Conservation (phyloP, 257 asterid species). For the Vinca minor region DNA sequence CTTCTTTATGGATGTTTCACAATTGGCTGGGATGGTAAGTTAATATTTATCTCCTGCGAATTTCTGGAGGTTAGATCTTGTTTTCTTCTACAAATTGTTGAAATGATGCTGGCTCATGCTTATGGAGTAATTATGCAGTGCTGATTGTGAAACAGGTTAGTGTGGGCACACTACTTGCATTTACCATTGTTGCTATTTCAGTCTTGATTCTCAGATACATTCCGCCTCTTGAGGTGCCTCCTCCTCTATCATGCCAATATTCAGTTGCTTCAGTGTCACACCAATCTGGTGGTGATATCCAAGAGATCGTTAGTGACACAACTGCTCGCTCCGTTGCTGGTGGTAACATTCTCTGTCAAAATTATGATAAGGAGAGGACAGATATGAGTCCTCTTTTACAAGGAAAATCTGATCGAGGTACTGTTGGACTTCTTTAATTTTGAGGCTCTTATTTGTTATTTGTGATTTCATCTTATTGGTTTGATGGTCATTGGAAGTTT, state of each 20-base stretch:
- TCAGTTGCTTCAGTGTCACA: conserved; percentile 12
- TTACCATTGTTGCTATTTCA: conserved; percentile 30
- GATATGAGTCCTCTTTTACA: conserved; percentile 21
- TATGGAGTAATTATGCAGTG: not conserved
- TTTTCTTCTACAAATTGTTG: conserved; percentile 2
- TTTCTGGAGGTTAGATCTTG: not conserved
- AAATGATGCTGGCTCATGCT: not conserved
- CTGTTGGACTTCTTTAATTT: not conserved
- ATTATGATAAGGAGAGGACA: conserved; percentile 4
- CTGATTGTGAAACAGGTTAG: conserved; percentile 28
- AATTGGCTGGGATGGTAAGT: conserved; percentile 35
- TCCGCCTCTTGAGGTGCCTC: conserved; percentile 25
- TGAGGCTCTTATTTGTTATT: not conserved
- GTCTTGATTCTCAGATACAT: conserved; percentile 31
- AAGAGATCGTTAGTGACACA: conserved; percentile 11
- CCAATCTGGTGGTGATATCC: not conserved
- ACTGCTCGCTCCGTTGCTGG: not conserved
- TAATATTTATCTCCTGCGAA: not conserved
- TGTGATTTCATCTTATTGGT: not conserved
- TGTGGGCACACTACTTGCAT: conserved; percentile 37
- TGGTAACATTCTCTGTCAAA: conserved; percentile 8
- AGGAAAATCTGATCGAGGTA: conserved; percentile 21
- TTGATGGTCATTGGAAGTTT: not conserved
- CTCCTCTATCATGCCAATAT: conserved; percentile 6
- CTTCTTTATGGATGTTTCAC: conserved; percentile 37